phyloP scores from a whole-genome alignment of 305 asterid genomes.

The Solanum hybrid region DNA sequence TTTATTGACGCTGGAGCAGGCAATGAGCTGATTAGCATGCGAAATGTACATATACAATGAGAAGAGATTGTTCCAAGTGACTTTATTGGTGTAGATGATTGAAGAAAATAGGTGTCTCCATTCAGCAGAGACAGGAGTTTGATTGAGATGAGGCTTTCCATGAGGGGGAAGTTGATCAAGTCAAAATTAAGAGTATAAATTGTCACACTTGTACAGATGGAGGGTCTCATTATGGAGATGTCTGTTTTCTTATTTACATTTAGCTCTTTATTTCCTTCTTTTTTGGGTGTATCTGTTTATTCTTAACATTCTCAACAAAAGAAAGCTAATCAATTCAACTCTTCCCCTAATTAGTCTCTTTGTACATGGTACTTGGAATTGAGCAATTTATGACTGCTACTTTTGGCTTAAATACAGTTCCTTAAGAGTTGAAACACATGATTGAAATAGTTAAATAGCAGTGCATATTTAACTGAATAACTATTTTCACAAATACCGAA shows the following conservation, averaged over 20 bases:
- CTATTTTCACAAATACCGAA: background rate
- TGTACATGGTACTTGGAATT: background rate
- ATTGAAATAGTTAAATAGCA: background rate
- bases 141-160: slow-evolving; percentile 5
- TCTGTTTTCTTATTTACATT: background rate
- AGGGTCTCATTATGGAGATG: background rate
- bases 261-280: background rate
- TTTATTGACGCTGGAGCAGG: background rate
- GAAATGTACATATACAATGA: background rate
- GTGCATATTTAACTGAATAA: background rate
- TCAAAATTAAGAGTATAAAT: background rate
- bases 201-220: background rate
- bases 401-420: background rate
- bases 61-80: background rate
- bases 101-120: background rate
- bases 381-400: background rate
- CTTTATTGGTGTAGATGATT: background rate
- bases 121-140: background rate
- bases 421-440: background rate
- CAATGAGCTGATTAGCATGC: background rate
- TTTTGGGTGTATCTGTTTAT: background rate
- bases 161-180: background rate
- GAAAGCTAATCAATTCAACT: background rate
- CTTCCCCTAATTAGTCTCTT: background rate
- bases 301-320: background rate